Percentiles rank a stretch among this genome's conserved stretches.
phyloP scores from a whole-genome alignment of 371 early-diverging fungal species.

The Apophysomyces variabilis region DNA sequence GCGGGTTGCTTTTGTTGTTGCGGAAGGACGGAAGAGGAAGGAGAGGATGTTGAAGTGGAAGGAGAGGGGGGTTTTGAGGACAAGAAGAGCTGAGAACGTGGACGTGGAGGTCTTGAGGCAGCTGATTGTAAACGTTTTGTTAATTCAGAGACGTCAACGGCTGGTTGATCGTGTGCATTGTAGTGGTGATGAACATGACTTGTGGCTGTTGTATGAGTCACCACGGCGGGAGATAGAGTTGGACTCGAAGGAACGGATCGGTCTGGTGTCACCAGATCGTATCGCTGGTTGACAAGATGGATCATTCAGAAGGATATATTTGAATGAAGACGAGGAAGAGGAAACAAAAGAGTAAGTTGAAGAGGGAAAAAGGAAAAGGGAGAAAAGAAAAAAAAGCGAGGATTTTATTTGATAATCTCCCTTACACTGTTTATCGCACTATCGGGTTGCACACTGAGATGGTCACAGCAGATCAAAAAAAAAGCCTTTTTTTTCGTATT shows the following conservation, averaged over 20 bases:
- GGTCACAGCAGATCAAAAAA: no score
- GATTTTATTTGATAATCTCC: background rate
- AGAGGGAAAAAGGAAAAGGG: background rate
- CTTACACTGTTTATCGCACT: no score
- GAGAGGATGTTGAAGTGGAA: conserved; percentile 22
- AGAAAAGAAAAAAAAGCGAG: conserved; percentile 15
- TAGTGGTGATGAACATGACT: conserved; percentile 34
- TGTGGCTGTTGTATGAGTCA: conserved; percentile 46
- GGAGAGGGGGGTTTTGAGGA: conserved; percentile 36
- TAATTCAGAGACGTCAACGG: conserved; percentile 44
- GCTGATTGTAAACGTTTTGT: conserved; percentile 34
- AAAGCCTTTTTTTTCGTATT: no score
- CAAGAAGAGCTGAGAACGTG: conserved; percentile 45
- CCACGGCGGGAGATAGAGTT: conserved; percentile 46
- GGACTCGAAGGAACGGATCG: conserved; percentile 51
- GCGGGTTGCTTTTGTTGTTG: conserved; percentile 9
- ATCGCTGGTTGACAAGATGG: conserved; percentile 44
- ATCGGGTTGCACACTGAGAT: no score
- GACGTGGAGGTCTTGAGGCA: conserved; percentile 20
- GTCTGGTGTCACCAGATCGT: conserved; percentile 52
- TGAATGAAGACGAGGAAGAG: conserved; percentile 5
- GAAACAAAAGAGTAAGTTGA: background rate
- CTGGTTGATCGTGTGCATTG: conserved; percentile 16
- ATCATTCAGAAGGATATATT: conserved; percentile 21
- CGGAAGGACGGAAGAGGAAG: conserved; percentile 17